phyloP scores from a whole-genome alignment of 176 grass and related monocot species.

The Thinopyrum elongatum region DNA sequence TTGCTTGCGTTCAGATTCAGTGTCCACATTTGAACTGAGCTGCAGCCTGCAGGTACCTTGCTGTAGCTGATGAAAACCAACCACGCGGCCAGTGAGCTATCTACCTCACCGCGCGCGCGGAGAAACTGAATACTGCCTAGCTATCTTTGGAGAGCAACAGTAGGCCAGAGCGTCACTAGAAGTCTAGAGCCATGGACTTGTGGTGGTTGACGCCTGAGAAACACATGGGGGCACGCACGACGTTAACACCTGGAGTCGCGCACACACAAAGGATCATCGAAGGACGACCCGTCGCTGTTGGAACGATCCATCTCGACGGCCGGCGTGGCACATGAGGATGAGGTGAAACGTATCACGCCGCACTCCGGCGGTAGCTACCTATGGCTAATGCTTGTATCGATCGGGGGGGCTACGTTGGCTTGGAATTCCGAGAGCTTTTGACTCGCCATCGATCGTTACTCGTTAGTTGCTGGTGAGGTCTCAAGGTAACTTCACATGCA shows the following conservation, averaged over 20 bases:
- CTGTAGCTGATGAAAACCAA: too few species aligned
- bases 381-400: background rate
- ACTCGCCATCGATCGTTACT: background rate
- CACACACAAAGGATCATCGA: background rate
- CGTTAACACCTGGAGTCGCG: background rate
- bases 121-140: too few species aligned
- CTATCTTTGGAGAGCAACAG: too few species aligned
- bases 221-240: background rate
- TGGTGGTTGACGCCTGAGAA: background rate
- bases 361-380: background rate
- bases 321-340: background rate
- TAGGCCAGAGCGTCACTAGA: too few species aligned
- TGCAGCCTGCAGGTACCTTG: too few species aligned
- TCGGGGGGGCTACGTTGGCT: background rate
- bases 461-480: background rate
- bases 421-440: background rate
- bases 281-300: background rate
- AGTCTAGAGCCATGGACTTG: background rate
- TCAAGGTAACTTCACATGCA: background rate
- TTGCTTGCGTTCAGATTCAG: too few species aligned
- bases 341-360: background rate
- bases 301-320: background rate
- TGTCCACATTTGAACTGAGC: too few species aligned
- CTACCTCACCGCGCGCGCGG: too few species aligned
- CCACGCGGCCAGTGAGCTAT: too few species aligned